phyloP scores from a whole-genome alignment of 2,329 filamentous ascomycete genomes.

The Passalora sequoiae region DNA sequence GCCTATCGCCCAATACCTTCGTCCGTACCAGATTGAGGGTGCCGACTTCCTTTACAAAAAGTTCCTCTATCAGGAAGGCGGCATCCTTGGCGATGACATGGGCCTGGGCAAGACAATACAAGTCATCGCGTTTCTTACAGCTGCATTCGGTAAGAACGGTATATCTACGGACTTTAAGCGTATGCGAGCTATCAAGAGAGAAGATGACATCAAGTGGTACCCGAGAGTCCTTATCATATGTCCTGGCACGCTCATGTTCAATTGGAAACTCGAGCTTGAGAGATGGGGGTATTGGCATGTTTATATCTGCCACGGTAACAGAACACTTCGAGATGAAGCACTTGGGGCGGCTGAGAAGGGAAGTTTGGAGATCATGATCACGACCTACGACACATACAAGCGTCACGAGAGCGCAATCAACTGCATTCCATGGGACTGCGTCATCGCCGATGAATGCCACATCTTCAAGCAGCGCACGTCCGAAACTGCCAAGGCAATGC shows the following conservation, averaged over 20 bases:
- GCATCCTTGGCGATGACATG: slow-evolving; percentile 94
- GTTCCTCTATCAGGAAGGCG: slow-evolving; percentile 87
- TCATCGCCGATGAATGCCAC: slow-evolving; percentile 93
- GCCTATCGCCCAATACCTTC: slow-evolving; percentile 82
- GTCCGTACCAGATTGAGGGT: slow-evolving; percentile 85
- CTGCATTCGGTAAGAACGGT: slow-evolving; percentile 88
- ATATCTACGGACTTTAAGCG: slow-evolving; percentile 80
- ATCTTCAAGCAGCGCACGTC: slow-evolving; percentile 74
- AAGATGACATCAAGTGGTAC: slow-evolving; percentile 63
- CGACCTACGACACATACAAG: slow-evolving; percentile 83
- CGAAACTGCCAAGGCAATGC: slow-evolving; percentile 79
- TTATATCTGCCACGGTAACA: slow-evolving; percentile 68
- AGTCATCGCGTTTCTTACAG: slow-evolving; percentile 85
- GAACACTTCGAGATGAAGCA: slow-evolving; percentile 38
- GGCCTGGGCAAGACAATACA: slow-evolving; percentile 95
- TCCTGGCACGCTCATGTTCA: slow-evolving; percentile 79
- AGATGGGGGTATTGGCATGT: slow-evolving; percentile 96
- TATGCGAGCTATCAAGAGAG: slow-evolving; percentile 76
- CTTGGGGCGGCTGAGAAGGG: slow-evolving; percentile 62
- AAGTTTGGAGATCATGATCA: slow-evolving; percentile 83
- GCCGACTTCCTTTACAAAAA: slow-evolving; percentile 78
- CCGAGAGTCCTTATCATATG: slow-evolving; percentile 80
- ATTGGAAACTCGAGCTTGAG: slow-evolving; percentile 81
- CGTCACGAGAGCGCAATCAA: slow-evolving; percentile 75
- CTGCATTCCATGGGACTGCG: slow-evolving; percentile 83